These are phyloP conservation scores for Fusarium duplospermum DNA, from an alignment of 2,329 filamentous ascomycete genomes.

Conservation along the genomic window DNA sequence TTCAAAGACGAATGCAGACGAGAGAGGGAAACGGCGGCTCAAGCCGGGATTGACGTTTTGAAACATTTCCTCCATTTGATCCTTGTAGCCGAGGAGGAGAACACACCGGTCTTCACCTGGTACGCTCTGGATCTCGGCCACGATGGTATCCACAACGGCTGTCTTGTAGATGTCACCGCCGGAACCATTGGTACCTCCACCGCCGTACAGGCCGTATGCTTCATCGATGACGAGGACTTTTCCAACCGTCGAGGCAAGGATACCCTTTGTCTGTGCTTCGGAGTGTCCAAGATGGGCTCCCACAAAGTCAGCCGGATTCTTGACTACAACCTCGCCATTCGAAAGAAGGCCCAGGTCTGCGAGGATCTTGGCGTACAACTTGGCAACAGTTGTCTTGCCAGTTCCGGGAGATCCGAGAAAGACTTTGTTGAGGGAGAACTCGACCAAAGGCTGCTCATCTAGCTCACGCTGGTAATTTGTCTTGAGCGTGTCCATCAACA, in stretches of 20 bases:
- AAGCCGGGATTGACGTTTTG: constrained; percentile 80
- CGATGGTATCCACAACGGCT: constrained; percentile 79
- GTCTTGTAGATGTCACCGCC: constrained; percentile 61
- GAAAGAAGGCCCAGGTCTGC: constrained; percentile 75
- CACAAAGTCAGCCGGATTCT: constrained; percentile 80
- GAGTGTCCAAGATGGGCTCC: constrained; percentile 73
- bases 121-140: constrained; percentile 77
- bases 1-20: constrained; percentile 74
- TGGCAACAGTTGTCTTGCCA: constrained; percentile 81
- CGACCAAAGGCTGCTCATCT: constrained; percentile 66
- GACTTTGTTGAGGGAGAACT: constrained; percentile 74
- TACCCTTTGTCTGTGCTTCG: constrained; percentile 77
- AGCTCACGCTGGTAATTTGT: constrained; percentile 76
- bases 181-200: constrained; percentile 47
- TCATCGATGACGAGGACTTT: constrained; percentile 87
- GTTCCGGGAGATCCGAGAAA: constrained; percentile 81
- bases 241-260: constrained; percentile 72
- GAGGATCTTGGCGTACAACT: constrained; percentile 76
- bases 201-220: constrained; percentile 73
- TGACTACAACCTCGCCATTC: constrained; percentile 77
- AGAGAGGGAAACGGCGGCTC: constrained; percentile 72
- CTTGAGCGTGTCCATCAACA: constrained; percentile 70
- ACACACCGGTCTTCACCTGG: constrained; percentile 80
- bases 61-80: constrained; percentile 78
- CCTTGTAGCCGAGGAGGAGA: constrained; percentile 76